Percentiles rank a stretch among this genome's conserved stretches.
These are phyloP conservation scores for Tinospora cordifolia DNA, from an alignment of 164 flowering plant species.

Conservation along the genomic window DNA sequence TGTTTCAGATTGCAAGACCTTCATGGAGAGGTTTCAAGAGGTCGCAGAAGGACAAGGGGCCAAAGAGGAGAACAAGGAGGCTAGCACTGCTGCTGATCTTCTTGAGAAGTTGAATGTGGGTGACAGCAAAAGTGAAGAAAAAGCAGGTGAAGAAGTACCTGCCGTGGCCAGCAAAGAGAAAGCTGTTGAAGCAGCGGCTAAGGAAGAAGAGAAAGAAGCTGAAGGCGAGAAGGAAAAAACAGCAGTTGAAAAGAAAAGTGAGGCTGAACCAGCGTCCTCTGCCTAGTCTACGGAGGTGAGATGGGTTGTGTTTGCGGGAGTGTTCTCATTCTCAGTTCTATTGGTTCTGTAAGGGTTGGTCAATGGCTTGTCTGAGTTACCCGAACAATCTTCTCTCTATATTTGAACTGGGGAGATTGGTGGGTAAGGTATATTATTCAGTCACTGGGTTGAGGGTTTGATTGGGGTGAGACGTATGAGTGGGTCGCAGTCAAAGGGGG, in stretches of 20 bases:
- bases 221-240: slow-evolving; percentile 4
- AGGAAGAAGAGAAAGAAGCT: slow-evolving; percentile 4
- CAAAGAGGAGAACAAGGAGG: slow-evolving; percentile 25
- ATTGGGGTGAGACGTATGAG: neutral
- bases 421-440: neutral
- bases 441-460: too few relatives aligned
- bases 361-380: neutral
- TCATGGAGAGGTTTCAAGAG: slow-evolving; percentile 33
- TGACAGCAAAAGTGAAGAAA: slow-evolving; percentile 15
- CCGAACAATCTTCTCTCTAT: neutral
- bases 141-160: slow-evolving; percentile 6
- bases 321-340: neutral
- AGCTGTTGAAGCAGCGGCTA: neutral
- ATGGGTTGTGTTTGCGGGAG: neutral
- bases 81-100: slow-evolving; percentile 21
- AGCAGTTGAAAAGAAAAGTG: slow-evolving; percentile 17
- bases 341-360: neutral
- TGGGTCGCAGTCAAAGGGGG: too few relatives aligned
- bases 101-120: slow-evolving; percentile 29
- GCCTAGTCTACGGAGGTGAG: neutral
- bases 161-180: neutral
- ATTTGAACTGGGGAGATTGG: neutral
- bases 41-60: slow-evolving; percentile 24
- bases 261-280: neutral
- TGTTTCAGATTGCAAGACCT: slow-evolving; percentile 29